Conservation (phyloP, 257 asterid species). For the Lantana camara region DNA sequence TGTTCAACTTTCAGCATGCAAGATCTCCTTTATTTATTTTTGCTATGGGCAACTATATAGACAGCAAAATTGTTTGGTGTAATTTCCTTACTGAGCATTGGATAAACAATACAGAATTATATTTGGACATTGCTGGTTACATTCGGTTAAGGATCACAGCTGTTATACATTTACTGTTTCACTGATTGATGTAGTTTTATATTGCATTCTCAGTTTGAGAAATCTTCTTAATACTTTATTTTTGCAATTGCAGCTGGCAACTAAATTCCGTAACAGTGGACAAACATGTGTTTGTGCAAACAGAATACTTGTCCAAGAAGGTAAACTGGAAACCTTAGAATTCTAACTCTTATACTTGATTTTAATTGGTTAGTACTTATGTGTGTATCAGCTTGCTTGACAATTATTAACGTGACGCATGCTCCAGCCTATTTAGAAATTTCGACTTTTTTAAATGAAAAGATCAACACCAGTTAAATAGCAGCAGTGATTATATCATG, state of each 20-base stretch:
- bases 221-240: conserved; percentile 22
- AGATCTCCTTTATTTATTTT: conserved; percentile 3
- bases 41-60: conserved; percentile 8
- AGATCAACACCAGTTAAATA: conserved; percentile 7
- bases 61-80: conserved; percentile 15
- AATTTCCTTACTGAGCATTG: conserved; percentile 11
- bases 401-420: conserved; percentile 8
- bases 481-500: neutral
- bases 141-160: conserved; percentile 1
- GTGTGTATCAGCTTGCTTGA: conserved; percentile 1
- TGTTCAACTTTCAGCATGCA: conserved; percentile 12
- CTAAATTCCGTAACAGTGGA: conserved; percentile 96
- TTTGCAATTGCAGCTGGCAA: conserved; percentile 69
- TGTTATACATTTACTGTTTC: conserved; percentile 18
- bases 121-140: conserved; percentile 14
- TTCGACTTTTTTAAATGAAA: neutral
- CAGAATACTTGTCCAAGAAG: conserved; percentile 95
- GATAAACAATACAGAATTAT: neutral
- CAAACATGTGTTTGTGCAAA: conserved; percentile 99
- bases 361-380: conserved; percentile 15
- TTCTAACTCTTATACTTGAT: conserved; percentile 19
- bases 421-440: conserved; percentile 15
- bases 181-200: conserved; percentile 9
- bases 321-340: conserved; percentile 39
- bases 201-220: conserved; percentile 11